Base-by-base conservation (phyloP, 1,284 basidiomycete genomes). In the Baeospora myosura region DNA sequence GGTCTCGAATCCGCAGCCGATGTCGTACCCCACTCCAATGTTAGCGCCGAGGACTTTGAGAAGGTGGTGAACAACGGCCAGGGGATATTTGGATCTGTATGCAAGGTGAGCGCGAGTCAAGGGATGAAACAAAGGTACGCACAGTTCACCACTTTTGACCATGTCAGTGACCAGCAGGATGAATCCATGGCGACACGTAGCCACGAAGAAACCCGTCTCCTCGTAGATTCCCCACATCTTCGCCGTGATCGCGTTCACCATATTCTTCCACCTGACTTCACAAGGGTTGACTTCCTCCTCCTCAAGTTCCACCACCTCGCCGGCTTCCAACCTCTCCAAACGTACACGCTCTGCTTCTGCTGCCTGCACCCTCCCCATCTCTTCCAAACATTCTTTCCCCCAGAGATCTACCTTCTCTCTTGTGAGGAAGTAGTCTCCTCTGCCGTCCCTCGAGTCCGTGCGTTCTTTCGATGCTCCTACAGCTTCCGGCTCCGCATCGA, bases 71-170 rank as follows among this genome's bases (percentile, higher is more conserved):
- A 47, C 12, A n/a, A 37, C 22, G 11, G 46, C 46, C 2, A 47
- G 34, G 6, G 45, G 38, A 23, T 47, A 47, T 17, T 47, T 47
- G 3, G 20, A 14, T 18, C 43, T 43, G 26, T 30, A 12, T 8
- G 22, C 4, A 16, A 10, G 11, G 17, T 10, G 11, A n/a, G 8
- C n/a, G 10, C 11, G 5, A 17, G 11, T 14, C 6, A 5, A 5
- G 21, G 14, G 14, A 25, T 2, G n/a, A 14, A 32, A 8, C 7
- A 5, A 21, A 10, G 24, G 29, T 2, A 56, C 53, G 33, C 37
- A 61, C 59, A 58, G 43, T 43, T 62, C 56, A 2, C 60, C 58
- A 32, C 56, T 58, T 18, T 38, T 40, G 3, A 58, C 44, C 60
- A 63, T 63, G 35, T 61, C 61, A 3, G 44, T 47, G 3, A 48